Evolutionary conservation across 78 protist genomes (phyloP).

Genomic region (Cavenderia fasciculata): DNA sequence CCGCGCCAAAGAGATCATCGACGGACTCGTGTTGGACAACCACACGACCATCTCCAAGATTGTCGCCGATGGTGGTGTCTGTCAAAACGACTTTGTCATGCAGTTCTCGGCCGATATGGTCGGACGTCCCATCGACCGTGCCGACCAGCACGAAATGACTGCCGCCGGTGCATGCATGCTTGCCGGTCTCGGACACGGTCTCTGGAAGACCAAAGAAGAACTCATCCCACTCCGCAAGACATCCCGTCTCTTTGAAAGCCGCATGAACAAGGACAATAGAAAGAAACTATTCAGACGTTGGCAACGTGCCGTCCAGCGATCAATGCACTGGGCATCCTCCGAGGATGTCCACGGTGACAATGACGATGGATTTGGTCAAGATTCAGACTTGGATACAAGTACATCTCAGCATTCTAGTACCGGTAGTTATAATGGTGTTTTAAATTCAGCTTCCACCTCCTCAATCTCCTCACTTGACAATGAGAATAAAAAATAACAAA

Average conservation of each 20-base stretch:
- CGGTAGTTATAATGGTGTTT: too few species aligned
- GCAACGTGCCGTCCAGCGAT: slow-evolving; percentile 51
- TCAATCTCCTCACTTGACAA: too few species aligned
- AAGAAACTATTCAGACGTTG: slow-evolving; percentile 48
- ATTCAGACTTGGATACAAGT: too few species aligned
- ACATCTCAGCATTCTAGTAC: too few species aligned
- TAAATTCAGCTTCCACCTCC: too few species aligned
- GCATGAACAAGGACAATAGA: slow-evolving; percentile 14
- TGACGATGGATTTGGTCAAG: slow-evolving; percentile 18
- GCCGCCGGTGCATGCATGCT: slow-evolving; percentile 68
- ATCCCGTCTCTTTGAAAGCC: slow-evolving; percentile 14
- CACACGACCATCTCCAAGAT: neutral
- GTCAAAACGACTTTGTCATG: slow-evolving; percentile 80
- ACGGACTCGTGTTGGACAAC: slow-evolving; percentile 17
- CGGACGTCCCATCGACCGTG: slow-evolving; percentile 32
- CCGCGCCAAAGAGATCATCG: slow-evolving; percentile 62
- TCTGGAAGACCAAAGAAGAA: slow-evolving; percentile 60
- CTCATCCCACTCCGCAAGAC: slow-evolving; percentile 13
- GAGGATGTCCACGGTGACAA: slow-evolving; percentile 5
- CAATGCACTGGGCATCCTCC: slow-evolving; percentile 56
- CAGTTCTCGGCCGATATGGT: slow-evolving; percentile 62
- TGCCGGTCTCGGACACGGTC: slow-evolving; percentile 36
- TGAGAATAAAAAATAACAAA: too few species aligned
- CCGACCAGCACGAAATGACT: slow-evolving; percentile 77
- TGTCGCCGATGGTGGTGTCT: slow-evolving; percentile 82